A percentile compares a stretch with the other conserved stretches of the same genome.
phyloP scores from a whole-genome alignment of 768 basidiomycete genomes.

The Lentinula sp. region DNA sequence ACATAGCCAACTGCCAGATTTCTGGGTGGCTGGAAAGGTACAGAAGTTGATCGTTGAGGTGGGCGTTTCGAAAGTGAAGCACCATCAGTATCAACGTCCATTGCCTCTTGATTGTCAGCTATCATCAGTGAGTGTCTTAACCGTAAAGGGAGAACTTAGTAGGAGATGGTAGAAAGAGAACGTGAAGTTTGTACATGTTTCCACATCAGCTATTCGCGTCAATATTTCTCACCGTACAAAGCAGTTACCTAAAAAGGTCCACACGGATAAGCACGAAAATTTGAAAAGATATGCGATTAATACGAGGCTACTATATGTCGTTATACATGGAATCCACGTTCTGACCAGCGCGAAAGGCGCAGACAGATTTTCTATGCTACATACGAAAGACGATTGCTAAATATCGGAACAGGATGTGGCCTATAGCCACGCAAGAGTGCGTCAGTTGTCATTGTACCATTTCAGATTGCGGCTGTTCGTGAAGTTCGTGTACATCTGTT shows the following conservation, averaged over 20 bases:
- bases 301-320: not conserved
- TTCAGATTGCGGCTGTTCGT: not conserved
- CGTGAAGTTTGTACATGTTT: not conserved
- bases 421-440: no score
- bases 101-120: not conserved
- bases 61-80: not conserved
- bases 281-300: not conserved
- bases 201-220: not conserved
- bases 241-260: not conserved
- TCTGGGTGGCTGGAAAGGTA: slow-evolving; percentile 10
- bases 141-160: not conserved
- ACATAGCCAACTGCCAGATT: slow-evolving; percentile 68
- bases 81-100: not conserved
- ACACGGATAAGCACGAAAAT: no score
- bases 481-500: not conserved
- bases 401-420: no score
- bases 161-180: not conserved
- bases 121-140: not conserved
- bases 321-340: not conserved
- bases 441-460: not conserved
- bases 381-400: no score
- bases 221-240: not conserved
- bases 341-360: not conserved
- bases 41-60: slow-evolving; percentile 31
- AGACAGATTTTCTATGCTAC: no score